Base-by-base conservation (phyloP, 1,284 basidiomycete genomes). In the Pseudozyma tsukubaensis region DNA sequence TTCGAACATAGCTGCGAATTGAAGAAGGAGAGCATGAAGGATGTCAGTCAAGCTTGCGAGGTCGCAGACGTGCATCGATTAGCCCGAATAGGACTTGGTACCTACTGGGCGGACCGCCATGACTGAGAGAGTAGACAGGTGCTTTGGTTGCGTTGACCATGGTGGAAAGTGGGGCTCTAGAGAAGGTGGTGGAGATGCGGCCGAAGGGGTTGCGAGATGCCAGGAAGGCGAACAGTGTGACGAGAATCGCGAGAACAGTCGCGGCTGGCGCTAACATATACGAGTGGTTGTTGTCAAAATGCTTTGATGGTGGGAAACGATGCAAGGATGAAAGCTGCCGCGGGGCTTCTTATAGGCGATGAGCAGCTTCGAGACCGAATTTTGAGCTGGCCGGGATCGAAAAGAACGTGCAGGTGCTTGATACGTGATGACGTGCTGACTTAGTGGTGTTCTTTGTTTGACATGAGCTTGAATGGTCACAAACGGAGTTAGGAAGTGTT, bases 21-120 rank as follows among this genome's bases (percentile, higher is more conserved):
- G 8, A 35, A 16, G 10, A 42, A 29, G 4, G 21, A 19, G 19
- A 35, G 35, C 11, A n/a, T 19, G 34, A 21, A 32, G 45, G 35
- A 7, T 21, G 16, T 36, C 24, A 21, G n/a, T 32, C 32, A 37
- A 29, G 1, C 39, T 12, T 6, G 24, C 9, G 18, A 10, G 4
- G 24, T 24, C 24, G 19, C 1, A 45, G 5, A 3, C 19, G 2
- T 29, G 24, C 24, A 6, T 3, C 6, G 24, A 3, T 45, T 18
- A 11, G 10, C 4, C 19, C 24, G 18, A 24, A 18, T 45, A 12
- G 13, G 19, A 35, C 9, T 12, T 29, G 43, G 12, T 35, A 50
- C 69, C n/a, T 53, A 72, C 64, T 85, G 1, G 86, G 85, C 12
- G 87, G 87, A 7, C 86, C 86, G 47, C 54, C 68, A 65, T 78